Evolutionary conservation across 257 asterid species (phyloP), one percentile per base, ranked within the genome.

Genomic region (Ballota nigra): DNA sequence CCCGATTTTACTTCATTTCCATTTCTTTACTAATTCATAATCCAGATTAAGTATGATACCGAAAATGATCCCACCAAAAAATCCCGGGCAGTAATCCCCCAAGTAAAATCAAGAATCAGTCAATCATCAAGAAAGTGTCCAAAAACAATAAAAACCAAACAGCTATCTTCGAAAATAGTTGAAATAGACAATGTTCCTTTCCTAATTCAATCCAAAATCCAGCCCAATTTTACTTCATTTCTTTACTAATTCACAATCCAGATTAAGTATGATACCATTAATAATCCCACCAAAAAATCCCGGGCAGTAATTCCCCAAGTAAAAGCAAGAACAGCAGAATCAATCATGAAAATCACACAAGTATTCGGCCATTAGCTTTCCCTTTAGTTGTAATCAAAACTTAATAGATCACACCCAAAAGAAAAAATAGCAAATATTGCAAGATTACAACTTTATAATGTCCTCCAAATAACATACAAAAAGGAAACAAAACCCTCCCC

Each of bases 401-500:
- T 61, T n/a, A 28, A 58, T 49, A 60, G 34, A 68, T 68, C 34
- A 72, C 15, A 34, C 23, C 74, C 22, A 59, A 67, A 55, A 34
- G 72, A 51, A 73, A 60, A 66, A 70, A 22, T 18, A 60, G 13
- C 41, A 51, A 71, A 66, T 3, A 10, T 11, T 24, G 47, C 63
- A 47, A 75, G 40, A 33, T 73, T 62, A 40, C 9, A 26, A 55
- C 67, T 60, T 43, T 36, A 62, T n/a, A 26, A 6, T 66, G 6
- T 16, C 62, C 45, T 31, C 38, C 10, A 43, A 18, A 69, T 47
- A 59, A 29, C 62, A 23, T 33, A 59, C 49, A 60, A 53, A 22
- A 33, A 34, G 49, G 56, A 47, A 13, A 11, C 6, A 33, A 16
- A 74, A 52, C 49, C 75, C 69, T 60, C n/a, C 34, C 79, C 78